These are phyloP conservation scores for Fusarium pseudocircinatum DNA, from an alignment of 2,329 filamentous ascomycete species.

Conservation along the genomic window DNA sequence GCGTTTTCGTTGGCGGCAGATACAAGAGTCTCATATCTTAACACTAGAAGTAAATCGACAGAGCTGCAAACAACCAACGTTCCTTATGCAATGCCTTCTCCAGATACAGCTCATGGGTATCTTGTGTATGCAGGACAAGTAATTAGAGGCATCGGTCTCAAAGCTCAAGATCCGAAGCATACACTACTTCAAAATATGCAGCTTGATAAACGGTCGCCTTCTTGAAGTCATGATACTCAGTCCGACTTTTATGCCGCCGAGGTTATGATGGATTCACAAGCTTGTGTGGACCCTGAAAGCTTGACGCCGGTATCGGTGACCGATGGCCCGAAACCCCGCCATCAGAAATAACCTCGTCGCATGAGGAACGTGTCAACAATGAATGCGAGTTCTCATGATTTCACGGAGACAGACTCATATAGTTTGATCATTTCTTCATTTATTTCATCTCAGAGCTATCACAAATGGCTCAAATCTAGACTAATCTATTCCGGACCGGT, in stretches of 20 bases:
- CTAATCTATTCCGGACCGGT: constrained; percentile 1
- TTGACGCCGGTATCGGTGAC: constrained; percentile 26
- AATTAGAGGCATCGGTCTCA: not conserved
- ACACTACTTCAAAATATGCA: not conserved
- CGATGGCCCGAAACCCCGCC: constrained; percentile 29
- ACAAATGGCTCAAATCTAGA: constrained; percentile 33
- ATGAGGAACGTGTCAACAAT: not conserved
- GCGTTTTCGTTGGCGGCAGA: not conserved
- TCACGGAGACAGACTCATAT: not conserved
- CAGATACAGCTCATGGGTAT: not conserved
- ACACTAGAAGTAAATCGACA: not conserved
- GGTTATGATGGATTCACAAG: not conserved
- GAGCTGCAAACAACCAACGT: too few relatives aligned
- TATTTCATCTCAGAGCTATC: constrained; percentile 34
- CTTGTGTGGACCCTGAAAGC: constrained; percentile 17
- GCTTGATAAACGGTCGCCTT: not conserved
- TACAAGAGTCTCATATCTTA: too few relatives aligned
- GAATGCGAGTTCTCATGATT: not conserved
- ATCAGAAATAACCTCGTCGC: not conserved
- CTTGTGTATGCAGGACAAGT: not conserved
- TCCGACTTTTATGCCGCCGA: not conserved
- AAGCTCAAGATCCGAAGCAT: not conserved
- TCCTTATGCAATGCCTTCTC: not conserved
- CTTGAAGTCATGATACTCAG: not conserved
- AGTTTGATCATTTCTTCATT: constrained; percentile 39